phyloP scores from a whole-genome alignment of 176 grass and related monocot genomes.

The Areca catechu region DNA sequence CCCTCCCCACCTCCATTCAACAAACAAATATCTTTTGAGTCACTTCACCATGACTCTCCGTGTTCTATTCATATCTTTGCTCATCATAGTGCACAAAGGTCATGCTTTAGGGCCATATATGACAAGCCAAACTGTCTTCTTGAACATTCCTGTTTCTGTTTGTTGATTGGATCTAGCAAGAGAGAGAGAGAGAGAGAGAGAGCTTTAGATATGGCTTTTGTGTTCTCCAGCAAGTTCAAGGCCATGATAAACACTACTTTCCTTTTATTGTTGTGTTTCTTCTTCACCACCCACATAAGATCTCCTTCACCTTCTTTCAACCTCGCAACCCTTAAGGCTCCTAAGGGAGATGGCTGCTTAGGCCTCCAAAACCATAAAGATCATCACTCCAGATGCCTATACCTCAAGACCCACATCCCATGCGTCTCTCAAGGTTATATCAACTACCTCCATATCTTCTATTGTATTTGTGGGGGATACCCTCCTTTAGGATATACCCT shows the following conservation, averaged over 20 bases:
- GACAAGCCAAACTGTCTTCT: no score
- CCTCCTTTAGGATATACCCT: constrained; percentile 1
- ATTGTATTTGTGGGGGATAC: constrained; percentile 1
- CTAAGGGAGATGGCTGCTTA: constrained; percentile 2
- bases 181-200: no score
- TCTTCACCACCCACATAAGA: constrained; percentile 6
- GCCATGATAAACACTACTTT: constrained; percentile 27
- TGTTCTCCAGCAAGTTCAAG: constrained; percentile 23
- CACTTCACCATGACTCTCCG: no score
- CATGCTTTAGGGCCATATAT: no score
- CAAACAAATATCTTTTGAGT: no score
- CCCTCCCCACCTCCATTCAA: no score
- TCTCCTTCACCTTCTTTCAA: constrained; percentile 4
- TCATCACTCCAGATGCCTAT: constrained; percentile 1
- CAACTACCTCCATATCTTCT: constrained; percentile 9
- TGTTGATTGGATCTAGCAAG: no score
- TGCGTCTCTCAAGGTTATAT: constrained; percentile 13
- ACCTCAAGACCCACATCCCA: constrained; percentile 1
- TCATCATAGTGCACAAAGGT: no score
- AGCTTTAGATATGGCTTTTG: constrained; percentile 25
- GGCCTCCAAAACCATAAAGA: constrained; percentile 1
- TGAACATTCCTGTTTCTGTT: no score
- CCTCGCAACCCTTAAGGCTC: not conserved
- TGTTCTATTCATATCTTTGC: no score
- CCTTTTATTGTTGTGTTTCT: constrained; percentile 20